Base-by-base conservation (phyloP, 768 basidiomycete species). In the Naematelia aurantialba region DNA sequence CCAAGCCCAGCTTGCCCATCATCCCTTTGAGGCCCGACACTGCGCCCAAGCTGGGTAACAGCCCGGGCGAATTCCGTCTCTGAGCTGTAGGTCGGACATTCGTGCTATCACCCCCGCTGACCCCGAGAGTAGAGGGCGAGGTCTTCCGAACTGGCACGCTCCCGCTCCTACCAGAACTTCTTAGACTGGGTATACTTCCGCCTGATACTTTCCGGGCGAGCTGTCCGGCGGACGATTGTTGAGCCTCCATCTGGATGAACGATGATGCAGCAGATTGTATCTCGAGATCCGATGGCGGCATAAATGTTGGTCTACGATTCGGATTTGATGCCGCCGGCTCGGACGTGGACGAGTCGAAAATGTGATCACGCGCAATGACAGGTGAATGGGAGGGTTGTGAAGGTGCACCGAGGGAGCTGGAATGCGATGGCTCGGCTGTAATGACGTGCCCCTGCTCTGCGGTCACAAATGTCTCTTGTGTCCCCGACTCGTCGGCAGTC, bases 1-100 rank as follows among this genome's bases (percentile, higher is more conserved):
- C 50, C 1, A 64, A 30, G 19, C 62, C 54, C 14, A 64, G 31
- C 4, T 45, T 13, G 17, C 59, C 62, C 59, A 64, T 64, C 58
- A 64, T 60, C 5, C 62, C 62, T 39, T 42, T 64, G 42, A 64
- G 24, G 13, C 34, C 61, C 31, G 34, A 17, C 8, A 39, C 34
- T 39, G 34, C 8, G 34, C 34, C 34, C 17, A 39, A 39, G 8
- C 8, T 39, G 17, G 34, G 34, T 39, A 39, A 39, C 8, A 39
- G 34, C 25, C 27, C 44, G 12, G 55, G 13, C 17, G 45, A 46
- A 8, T 12, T 44, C n/a, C 25, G 5, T 27, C 45, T 22, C 45
- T 56, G 22, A 10, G 55, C 14, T 25, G 19, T 19, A 21, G 55
- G 55, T 3, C n/a, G n/a, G n/a, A n/a, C n/a, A n/a, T n/a, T n/a